Evolutionary conservation across 2,329 filamentous ascomycete genomes (phyloP), one percentile per base, ranked within the genome.

Genomic region (Trichoderma harzianum): DNA sequence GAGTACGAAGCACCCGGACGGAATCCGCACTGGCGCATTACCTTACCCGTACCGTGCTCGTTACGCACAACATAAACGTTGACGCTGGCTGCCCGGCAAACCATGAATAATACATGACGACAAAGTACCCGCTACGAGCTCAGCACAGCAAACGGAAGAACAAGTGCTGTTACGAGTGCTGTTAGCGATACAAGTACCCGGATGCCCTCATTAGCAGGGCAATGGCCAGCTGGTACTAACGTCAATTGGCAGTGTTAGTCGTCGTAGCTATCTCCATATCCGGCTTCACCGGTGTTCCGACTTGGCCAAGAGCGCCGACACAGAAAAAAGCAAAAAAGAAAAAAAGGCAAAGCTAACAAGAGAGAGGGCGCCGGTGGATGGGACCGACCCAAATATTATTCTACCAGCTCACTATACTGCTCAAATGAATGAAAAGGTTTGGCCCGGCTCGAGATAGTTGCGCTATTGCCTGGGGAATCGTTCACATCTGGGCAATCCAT

Each of bases 221-320:
- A 21, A 53, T 55, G 30, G 14, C 30, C n/a, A 57, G 30, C 43
- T 66, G 28, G 30, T 55, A 21, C 64, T 58, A 67, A 67, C 24
- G 32, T 58, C 11, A 58, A 30, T 16, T 5, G 24, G 51, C 14
- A 39, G 32, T n/a, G 58, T 70, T 36, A 63, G 67, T 70, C n/a
- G 64, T 28, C 51, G 64, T 67, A 14, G 24, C 51, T 11, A 58
- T 71, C 32, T 65, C 61, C 51, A 36, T 67, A 58, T 67, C 60
- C 69, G 69, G 69, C 53, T 47, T 63, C 47, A 71, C 62, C 61
- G 69, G 69, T 65, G 26, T 39, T 34, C 60, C 69, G 47, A 26
- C n/a, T 34, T 65, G 47, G 47, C 68, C 32, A 43, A 36, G 68
- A 14, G 7, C 21, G 21, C 32, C 34, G 21, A 43, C n/a, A 36